Base-by-base conservation (phyloP, 257 asterid species). In the Gentiana dahurica region DNA sequence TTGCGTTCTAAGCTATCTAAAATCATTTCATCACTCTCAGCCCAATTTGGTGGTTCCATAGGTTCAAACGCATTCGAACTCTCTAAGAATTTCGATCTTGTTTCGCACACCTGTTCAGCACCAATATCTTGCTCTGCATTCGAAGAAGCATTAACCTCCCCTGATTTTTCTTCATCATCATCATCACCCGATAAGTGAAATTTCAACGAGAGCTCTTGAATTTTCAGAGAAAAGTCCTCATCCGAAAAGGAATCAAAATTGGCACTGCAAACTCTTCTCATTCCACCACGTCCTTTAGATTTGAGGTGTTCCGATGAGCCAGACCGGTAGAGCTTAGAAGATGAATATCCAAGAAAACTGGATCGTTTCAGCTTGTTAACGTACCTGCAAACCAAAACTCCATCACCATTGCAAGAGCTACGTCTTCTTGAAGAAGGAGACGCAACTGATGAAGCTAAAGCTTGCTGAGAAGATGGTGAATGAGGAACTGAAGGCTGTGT, bases 381-480 rank as follows among this genome's bases (percentile, higher is more conserved):
- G 9, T 71, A 65, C 0, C 79, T 71, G 67, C 87, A 81, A 53
- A 72, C 49, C 55, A 77, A 68, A 65, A 82, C 70, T 34, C 94
- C 89, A 8, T 74, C 80, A 8, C 66, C 69, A 60, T 62, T 34
- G 54, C 53, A 3, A 24, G 75, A 63, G 60, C 81, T 55, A 12
- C 84, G 74, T 2, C 89, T 81, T 63, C 66, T 75, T 1, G 81
- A 74, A 8, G 86, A 72, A 53, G 83, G 81, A 3, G 89, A 75
- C 8, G 84, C 68, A 47, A 83, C 59, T 54, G 89, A 78, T 24
- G 95, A 81, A 34, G 91, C 89, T 6, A 78, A 43, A 12, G 89
- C 54, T 55, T 79, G 95, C 2, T 94, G 76, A 59, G 80, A 81
- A 58, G 94, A 79, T n/a, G 95, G 86, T n/a, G 89, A 70, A 34